Evolutionary conservation across 1,284 basidiomycete genomes (phyloP).

Genomic region (Papiliotrema laurentii): DNA sequence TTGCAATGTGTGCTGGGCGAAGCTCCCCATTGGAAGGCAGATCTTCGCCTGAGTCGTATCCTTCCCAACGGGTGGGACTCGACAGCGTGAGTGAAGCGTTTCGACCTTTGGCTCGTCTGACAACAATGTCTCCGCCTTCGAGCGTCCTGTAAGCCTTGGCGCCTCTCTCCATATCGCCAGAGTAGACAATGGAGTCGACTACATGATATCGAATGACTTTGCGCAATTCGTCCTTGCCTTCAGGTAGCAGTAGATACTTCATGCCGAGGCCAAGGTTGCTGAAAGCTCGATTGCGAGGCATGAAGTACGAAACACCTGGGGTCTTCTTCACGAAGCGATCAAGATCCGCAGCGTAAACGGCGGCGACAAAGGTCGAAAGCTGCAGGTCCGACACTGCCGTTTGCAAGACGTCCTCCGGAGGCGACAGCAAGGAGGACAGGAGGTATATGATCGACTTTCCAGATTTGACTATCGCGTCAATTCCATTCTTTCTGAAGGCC

Average conservation of each 20-base stretch:
- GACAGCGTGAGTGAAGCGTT: slow-evolving; percentile 25
- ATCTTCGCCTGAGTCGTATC: slow-evolving; percentile 31
- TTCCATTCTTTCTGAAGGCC: no score
- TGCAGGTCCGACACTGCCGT: slow-evolving; percentile 77
- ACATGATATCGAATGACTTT: slow-evolving; percentile 81
- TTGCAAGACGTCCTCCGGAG: slow-evolving; percentile 75
- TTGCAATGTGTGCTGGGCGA: slow-evolving; percentile 33
- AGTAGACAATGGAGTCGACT: slow-evolving; percentile 71
- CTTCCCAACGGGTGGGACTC: slow-evolving; percentile 36
- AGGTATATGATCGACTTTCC: slow-evolving; percentile 85
- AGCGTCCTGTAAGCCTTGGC: slow-evolving; percentile 39
- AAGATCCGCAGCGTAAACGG: slow-evolving; percentile 76
- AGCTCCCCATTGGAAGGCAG: slow-evolving; percentile 43
- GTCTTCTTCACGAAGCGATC: slow-evolving; percentile 64
- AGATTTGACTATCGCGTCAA: slow-evolving; percentile 8
- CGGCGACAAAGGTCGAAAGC: slow-evolving; percentile 83
- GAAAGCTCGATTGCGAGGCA: slow-evolving; percentile 87
- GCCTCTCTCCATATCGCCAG: slow-evolving; percentile 48
- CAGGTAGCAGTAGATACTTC: slow-evolving; percentile 68
- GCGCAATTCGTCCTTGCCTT: slow-evolving; percentile 71
- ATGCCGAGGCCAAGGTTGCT: slow-evolving; percentile 81
- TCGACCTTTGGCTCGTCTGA: slow-evolving; percentile 25
- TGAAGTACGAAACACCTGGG: slow-evolving; percentile 74
- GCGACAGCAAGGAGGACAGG: slow-evolving; percentile 72
- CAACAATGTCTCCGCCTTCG: slow-evolving; percentile 47